Conservation (phyloP, 495 filamentous ascomycete genomes). For the Xylaria bambusicola region DNA sequence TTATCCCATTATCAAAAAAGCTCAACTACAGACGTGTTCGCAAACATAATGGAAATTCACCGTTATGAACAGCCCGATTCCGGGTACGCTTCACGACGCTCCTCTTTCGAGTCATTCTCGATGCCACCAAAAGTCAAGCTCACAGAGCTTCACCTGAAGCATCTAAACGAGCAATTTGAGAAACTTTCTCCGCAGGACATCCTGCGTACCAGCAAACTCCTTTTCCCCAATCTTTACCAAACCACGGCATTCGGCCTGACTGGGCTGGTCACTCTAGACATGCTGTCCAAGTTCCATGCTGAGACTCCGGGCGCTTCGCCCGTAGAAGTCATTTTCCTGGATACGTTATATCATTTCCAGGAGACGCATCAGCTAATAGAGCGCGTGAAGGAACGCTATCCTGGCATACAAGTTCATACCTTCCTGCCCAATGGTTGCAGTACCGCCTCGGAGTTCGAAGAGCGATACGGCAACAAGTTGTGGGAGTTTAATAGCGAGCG, state of each 20-base stretch:
- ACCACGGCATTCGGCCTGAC: constrained; percentile 92
- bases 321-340: constrained; percentile 89
- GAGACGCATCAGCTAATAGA: constrained; percentile 83
- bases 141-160: constrained; percentile 82
- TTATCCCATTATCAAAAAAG: not conserved
- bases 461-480: constrained; percentile 76
- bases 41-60: not conserved
- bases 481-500: constrained; percentile 82
- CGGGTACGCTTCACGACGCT: not conserved
- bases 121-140: constrained; percentile 69
- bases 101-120: not conserved
- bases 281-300: constrained; percentile 82
- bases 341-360: constrained; percentile 89
- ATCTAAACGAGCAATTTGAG: constrained; percentile 82
- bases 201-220: constrained; percentile 83
- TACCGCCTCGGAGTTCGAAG: constrained; percentile 70
- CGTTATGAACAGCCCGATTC: not conserved
- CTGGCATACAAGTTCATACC: constrained; percentile 73
- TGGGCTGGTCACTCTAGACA: constrained; percentile 87
- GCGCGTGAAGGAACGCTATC: constrained; percentile 70
- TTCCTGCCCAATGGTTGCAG: constrained; percentile 77
- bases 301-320: constrained; percentile 59
- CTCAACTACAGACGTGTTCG: not conserved
- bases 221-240: constrained; percentile 87
- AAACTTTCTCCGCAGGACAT: constrained; percentile 75